phyloP scores from a whole-genome alignment of 2,329 filamentous ascomycete species.

The Fusarium phyllophilum region DNA sequence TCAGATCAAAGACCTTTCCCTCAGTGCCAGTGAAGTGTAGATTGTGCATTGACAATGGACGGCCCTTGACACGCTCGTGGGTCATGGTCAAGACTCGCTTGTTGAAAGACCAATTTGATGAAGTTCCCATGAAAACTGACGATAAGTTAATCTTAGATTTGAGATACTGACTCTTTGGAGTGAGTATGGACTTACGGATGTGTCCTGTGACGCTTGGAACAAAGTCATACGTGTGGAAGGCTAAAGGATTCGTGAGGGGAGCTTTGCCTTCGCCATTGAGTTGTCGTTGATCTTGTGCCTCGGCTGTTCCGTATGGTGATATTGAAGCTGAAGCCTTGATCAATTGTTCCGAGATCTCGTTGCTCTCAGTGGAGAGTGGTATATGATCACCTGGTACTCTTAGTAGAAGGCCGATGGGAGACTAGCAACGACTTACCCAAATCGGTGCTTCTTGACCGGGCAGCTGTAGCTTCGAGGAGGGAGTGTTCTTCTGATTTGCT shows the following conservation, averaged over 20 bases:
- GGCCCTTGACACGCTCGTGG: conserved; percentile 26
- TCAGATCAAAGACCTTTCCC: conserved; percentile 29
- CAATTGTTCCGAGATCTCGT: background rate
- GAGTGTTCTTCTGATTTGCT: background rate
- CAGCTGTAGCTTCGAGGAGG: background rate
- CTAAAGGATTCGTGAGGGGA: conserved; percentile 31
- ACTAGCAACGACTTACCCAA: background rate
- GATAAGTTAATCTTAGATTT: background rate
- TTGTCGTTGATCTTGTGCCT: background rate
- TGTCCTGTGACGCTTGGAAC: conserved; percentile 22
- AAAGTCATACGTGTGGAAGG: conserved; percentile 36
- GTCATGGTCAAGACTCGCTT: conserved; percentile 36
- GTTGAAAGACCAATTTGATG: conserved; percentile 37
- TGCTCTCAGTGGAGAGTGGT: background rate
- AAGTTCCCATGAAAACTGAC: conserved; percentile 34
- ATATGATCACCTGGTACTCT: background rate
- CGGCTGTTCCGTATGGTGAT: background rate
- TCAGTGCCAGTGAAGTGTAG: conserved; percentile 27
- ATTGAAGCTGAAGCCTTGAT: conserved; percentile 4
- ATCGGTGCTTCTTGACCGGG: background rate
- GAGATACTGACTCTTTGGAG: background rate
- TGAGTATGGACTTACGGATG: background rate
- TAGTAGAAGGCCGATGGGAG: background rate
- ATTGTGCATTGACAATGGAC: conserved; percentile 19
- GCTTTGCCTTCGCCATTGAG: conserved; percentile 10